Conservation (phyloP, 352 stramenopile species). For the Phytophthora cactorum region DNA sequence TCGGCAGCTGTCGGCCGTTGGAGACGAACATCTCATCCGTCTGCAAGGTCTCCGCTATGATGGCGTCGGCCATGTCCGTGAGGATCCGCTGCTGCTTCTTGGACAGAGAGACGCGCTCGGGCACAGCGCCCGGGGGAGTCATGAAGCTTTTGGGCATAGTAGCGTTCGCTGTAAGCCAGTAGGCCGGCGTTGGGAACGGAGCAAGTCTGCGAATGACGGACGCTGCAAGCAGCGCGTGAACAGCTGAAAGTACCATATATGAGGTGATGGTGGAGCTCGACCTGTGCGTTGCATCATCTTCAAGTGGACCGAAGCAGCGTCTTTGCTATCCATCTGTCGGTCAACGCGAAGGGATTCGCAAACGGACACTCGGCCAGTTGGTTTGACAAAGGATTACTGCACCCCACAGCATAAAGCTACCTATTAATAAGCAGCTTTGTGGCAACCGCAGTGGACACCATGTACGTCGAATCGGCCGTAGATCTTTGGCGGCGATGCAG, state of each 20-base stretch:
- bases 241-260: constrained; percentile 21
- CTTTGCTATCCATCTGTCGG: constrained; percentile 14
- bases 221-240: constrained; percentile 13
- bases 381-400: neutral
- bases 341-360: constrained; percentile 8
- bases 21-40: constrained; percentile 58
- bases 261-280: constrained; percentile 25
- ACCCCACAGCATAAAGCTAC: neutral
- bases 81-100: constrained; percentile 42
- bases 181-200: constrained; percentile 2
- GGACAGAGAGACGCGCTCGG: constrained; percentile 25
- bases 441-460: neutral
- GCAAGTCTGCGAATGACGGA: constrained; percentile 30
- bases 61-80: constrained; percentile 51
- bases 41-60: constrained; percentile 66
- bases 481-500: neutral
- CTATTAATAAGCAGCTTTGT: neutral
- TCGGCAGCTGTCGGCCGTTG: constrained; percentile 38
- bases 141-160: constrained; percentile 30
- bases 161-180: neutral
- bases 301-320: constrained; percentile 9
- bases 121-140: constrained; percentile 17
- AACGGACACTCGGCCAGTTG: neutral
- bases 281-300: constrained; percentile 13
- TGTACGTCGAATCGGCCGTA: neutral